These are phyloP conservation scores for Sextonia rubra DNA, from an alignment of 164 flowering plant species.

Conservation along the genomic window DNA sequence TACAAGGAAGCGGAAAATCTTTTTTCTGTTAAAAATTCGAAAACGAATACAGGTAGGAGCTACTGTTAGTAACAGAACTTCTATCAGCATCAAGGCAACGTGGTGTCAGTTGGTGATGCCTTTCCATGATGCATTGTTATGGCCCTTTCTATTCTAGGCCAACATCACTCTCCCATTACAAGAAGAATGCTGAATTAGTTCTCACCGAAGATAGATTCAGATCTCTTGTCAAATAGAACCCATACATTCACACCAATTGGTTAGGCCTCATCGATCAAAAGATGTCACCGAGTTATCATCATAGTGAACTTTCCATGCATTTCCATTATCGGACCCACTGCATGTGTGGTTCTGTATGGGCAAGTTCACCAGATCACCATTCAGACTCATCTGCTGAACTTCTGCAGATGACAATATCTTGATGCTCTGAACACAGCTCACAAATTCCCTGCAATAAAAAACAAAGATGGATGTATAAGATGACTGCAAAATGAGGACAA, in stretches of 20 bases:
- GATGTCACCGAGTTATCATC: slow-evolving; percentile 64
- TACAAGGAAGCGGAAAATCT: not conserved
- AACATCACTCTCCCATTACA: not conserved
- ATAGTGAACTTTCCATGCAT: slow-evolving; percentile 64
- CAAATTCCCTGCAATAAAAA: slow-evolving; percentile 62
- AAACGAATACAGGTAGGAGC: not conserved
- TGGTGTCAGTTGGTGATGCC: not conserved
- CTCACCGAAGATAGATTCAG: not conserved
- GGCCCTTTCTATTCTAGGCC: not conserved
- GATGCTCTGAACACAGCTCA: slow-evolving; percentile 86
- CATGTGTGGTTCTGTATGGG: slow-evolving; percentile 61
- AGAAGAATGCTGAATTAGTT: not conserved
- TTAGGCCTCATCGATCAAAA: slow-evolving; percentile 42
- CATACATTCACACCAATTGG: not conserved
- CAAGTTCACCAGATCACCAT: slow-evolving; percentile 59
- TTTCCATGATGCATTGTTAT: not conserved
- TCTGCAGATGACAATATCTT: slow-evolving; percentile 83
- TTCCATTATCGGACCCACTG: slow-evolving; percentile 77
- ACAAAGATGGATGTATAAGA: not conserved
- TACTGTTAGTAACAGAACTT: not conserved
- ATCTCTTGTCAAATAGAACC: not conserved
- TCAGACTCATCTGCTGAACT: slow-evolving; percentile 89
- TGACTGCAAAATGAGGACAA: not conserved
- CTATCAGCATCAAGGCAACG: not conserved
- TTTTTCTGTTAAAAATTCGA: too few relatives aligned